Percentiles rank a stretch among this genome's conserved stretches.
Conservation (phyloP, 371 early-diverging fungal species). For the Mortierella sp. region DNA sequence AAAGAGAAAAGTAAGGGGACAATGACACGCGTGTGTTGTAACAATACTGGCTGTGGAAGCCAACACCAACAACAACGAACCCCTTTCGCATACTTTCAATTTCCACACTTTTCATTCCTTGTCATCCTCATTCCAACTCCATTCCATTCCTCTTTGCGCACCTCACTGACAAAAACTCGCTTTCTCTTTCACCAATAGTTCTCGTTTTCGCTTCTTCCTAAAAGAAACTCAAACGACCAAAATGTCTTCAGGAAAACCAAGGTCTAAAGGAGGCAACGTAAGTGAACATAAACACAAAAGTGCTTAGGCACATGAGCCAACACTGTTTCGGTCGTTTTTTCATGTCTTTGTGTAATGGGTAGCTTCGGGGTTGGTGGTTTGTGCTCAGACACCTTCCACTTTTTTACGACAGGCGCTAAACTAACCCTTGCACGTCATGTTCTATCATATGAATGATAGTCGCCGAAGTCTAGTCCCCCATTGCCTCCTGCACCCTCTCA, state of each 20-base stretch:
- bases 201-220: neutral
- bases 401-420: no score
- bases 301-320: neutral
- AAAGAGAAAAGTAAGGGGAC: no score
- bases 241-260: slow-evolving; percentile 37
- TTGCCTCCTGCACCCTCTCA: slow-evolving; percentile 41
- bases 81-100: no score
- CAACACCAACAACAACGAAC: no score
- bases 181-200: neutral
- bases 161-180: neutral
- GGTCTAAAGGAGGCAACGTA: slow-evolving; percentile 4
- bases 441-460: no score
- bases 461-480: slow-evolving; percentile 33
- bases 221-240: neutral
- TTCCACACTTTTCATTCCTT: no score
- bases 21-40: no score
- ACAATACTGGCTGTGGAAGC: no score
- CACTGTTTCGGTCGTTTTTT: no score
- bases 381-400: neutral
- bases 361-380: neutral
- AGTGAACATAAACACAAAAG: neutral
- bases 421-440: no score
- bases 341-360: neutral
- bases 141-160: neutral
- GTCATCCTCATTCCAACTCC: neutral